A percentile compares a stretch with the other conserved stretches of the same genome.
Conservation (phyloP, 2,329 filamentous ascomycete genomes). For the Penicillium italicum region DNA sequence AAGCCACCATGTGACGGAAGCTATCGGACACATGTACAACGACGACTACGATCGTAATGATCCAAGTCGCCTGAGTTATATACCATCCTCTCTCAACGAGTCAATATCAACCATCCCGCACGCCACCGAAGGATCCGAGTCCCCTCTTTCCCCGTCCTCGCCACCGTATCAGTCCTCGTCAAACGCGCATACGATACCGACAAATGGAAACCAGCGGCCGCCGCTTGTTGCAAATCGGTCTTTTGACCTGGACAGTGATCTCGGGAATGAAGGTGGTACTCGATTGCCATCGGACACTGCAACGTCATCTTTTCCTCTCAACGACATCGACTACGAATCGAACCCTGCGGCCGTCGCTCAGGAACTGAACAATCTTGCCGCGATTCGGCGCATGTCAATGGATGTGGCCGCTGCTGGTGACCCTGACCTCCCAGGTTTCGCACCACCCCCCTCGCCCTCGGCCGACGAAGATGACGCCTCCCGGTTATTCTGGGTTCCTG, state of each 20-base stretch:
- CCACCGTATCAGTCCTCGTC: conserved; percentile 35
- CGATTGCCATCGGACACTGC: conserved; percentile 53
- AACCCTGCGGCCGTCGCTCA: conserved; percentile 85
- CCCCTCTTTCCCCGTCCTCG: conserved; percentile 27
- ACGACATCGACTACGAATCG: conserved; percentile 84
- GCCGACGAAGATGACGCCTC: conserved; percentile 81
- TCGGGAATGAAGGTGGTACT: conserved; percentile 55
- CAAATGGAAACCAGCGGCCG: conserved; percentile 35
- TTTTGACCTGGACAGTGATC: conserved; percentile 45
- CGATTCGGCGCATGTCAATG: conserved; percentile 90
- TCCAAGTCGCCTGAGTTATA: conserved; percentile 71
- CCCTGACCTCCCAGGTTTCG: conserved; percentile 49
- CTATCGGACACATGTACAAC: conserved; percentile 86
- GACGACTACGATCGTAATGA: conserved; percentile 62
- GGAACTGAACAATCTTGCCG: conserved; percentile 87
- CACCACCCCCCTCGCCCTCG: conserved; percentile 42
- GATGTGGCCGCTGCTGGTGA: conserved; percentile 68
- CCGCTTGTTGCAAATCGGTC: conserved; percentile 27
- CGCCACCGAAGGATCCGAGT: conserved; percentile 27
- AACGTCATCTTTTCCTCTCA: conserved; percentile 66
- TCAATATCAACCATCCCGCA: conserved; percentile 41
- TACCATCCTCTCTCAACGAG: conserved; percentile 51
- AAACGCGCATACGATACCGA: conserved; percentile 26
- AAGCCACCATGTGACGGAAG: conserved; percentile 89
- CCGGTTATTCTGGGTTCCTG: conserved; percentile 91